Conservation (phyloP, 2,329 filamentous ascomycete species). For the Elsinoe necatrix region DNA sequence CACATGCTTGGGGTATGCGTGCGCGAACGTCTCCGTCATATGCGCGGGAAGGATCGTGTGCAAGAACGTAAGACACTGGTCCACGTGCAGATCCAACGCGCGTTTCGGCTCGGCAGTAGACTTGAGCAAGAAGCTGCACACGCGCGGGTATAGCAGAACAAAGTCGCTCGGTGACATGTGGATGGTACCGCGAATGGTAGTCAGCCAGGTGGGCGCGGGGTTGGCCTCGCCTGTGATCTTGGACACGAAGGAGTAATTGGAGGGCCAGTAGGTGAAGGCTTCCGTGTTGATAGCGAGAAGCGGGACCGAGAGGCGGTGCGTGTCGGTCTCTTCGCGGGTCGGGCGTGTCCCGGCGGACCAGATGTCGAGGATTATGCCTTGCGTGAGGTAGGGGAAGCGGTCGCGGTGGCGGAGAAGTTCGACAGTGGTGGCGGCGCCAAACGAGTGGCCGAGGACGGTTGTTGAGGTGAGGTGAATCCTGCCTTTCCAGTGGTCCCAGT, state of each 20-base stretch:
- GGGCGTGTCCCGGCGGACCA: conserved; percentile 47
- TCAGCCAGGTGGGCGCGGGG: conserved; percentile 37
- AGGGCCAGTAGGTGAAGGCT: conserved; percentile 62
- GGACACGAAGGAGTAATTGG: conserved; percentile 52
- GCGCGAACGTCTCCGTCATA: conserved; percentile 39
- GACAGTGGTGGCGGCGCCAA: conserved; percentile 56
- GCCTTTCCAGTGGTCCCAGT: conserved; percentile 51
- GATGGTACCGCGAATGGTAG: conserved; percentile 50
- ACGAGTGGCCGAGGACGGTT: conserved; percentile 58
- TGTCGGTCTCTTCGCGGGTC: conserved; percentile 30
- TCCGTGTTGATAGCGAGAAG: conserved; percentile 58
- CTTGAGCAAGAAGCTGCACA: conserved; percentile 53
- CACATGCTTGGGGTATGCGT: conserved; percentile 47
- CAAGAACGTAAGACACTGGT: conserved; percentile 55
- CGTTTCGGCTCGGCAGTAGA: conserved; percentile 54
- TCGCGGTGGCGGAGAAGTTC: conserved; percentile 50
- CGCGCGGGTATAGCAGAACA: conserved; percentile 52
- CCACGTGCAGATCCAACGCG: conserved; percentile 56
- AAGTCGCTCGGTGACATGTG: conserved; percentile 61
- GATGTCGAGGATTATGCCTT: conserved; percentile 58
- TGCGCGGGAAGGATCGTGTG: conserved; percentile 43
- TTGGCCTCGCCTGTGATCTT: conserved; percentile 50
- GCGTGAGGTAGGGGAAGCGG: conserved; percentile 49
- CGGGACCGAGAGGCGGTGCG: conserved; percentile 42
- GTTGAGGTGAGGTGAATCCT: conserved; percentile 50